Conservation (phyloP, 2,329 filamentous ascomycete genomes). For the Exutisphaerella laricina region DNA sequence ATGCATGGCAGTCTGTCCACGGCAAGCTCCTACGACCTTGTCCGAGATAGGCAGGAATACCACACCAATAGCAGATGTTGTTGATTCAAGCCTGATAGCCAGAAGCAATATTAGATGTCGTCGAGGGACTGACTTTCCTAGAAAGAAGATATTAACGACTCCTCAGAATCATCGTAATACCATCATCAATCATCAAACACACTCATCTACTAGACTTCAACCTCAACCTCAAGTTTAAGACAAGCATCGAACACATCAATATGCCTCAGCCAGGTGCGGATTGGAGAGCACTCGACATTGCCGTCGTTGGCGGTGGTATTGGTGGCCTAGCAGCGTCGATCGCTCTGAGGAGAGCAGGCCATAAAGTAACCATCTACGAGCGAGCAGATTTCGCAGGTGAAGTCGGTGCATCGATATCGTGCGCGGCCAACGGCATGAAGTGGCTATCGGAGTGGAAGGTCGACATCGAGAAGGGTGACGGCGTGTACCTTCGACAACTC, state of each 20-base stretch:
- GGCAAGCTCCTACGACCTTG: background rate
- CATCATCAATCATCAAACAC: background rate
- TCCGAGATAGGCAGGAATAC: conserved; percentile 2
- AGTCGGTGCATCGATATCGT: conserved; percentile 62
- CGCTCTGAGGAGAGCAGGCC: conserved; percentile 49
- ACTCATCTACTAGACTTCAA: no score
- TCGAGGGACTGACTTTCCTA: conserved; percentile 7
- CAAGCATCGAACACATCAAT: background rate
- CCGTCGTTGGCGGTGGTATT: conserved; percentile 49
- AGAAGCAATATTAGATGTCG: conserved; percentile 14
- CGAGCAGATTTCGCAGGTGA: conserved; percentile 61
- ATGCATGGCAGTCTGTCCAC: background rate
- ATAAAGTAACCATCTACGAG: conserved; percentile 57
- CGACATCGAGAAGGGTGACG: conserved; percentile 58
- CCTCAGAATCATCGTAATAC: background rate
- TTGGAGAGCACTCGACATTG: conserved; percentile 29
- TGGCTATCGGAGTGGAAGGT: conserved; percentile 66
- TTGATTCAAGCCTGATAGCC: conserved; percentile 5
- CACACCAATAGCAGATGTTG: background rate
- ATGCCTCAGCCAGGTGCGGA: conserved; percentile 14
- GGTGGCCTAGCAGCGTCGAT: conserved; percentile 50
- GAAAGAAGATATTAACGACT: conserved; percentile 2
- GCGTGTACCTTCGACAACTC: conserved; percentile 59
- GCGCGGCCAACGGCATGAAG: conserved; percentile 63
- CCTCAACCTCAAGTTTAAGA: background rate